Base-by-base conservation (phyloP, 495 filamentous ascomycete genomes). In the Trypethelium eluteriae region DNA sequence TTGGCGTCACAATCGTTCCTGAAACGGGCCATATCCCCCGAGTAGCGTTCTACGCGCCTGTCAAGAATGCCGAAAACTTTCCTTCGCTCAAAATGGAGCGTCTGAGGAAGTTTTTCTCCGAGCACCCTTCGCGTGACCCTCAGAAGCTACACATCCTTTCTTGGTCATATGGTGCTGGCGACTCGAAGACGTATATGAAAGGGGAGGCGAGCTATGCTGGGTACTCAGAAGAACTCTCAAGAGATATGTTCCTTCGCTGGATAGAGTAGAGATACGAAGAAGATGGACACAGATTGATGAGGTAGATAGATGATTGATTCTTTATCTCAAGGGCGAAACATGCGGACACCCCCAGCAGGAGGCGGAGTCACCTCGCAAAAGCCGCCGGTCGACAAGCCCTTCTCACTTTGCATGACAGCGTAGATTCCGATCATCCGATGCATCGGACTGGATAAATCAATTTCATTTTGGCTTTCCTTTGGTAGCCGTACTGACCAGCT, bases 261-360 rank as follows among this genome's bases (percentile, higher is more conserved):
- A 53, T 53, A 53, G 49, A 53, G 49, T 53, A 53, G n/a, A 53
- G 49, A 53, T 53, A 53, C 49, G 49, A 53, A 53, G 49, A 53
- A 53, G 49, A 53, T 53, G 49, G 49, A 53, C 2, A 53, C 49
- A 53, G 49, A 53, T 53, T 53, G 2, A 53, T 53, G 49, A 53
- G 49, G 49, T 53, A 53, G 49, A 53, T 53, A 53, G 49, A 53
- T 53, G n/a, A 53, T 53, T 53, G 49, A 2, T 53, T 53, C 49
- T 53, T 53, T 53, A 53, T 53, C 49, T 53, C 49, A 53, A 53
- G 49, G 49, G 49, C 49, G n/a, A 53, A 53, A 2, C 49, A 18
- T 53, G 49, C 49, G 49, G 49, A 53, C 49, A 53, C 49, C 49
- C 49, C 49, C 1, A 53, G 49, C 49, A 53, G 49, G 49, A 2